A percentile compares a stretch with the other conserved stretches of the same genome.
These are phyloP conservation scores for Colletotrichum navitas DNA, from an alignment of 2,329 filamentous ascomycete species.

Conservation along the genomic window DNA sequence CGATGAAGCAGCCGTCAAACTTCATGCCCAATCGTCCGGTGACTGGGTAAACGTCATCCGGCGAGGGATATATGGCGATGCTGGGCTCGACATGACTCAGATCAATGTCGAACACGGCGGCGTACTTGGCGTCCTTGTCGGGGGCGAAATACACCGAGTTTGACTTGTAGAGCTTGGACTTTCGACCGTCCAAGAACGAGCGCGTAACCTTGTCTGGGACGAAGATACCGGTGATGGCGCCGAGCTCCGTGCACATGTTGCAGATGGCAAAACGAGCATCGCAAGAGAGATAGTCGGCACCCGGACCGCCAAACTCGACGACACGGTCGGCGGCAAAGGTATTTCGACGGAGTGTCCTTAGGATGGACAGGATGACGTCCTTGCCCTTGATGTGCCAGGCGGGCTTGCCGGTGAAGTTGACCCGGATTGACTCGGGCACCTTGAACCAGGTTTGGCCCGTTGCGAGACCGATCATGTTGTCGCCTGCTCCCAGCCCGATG, in stretches of 20 bases:
- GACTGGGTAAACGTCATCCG: neutral
- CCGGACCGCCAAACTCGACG: neutral
- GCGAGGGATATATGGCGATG: neutral
- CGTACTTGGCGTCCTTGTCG: neutral
- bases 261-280: neutral
- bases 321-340: neutral
- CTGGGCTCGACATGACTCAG: neutral
- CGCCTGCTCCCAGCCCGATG: conserved; percentile 51
- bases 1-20: conserved; percentile 59
- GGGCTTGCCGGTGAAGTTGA: conserved; percentile 54
- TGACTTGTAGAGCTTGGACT: neutral
- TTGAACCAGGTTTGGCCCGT: conserved; percentile 62
- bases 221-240: neutral
- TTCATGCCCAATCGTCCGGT: conserved; percentile 49
- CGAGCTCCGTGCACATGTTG: neutral
- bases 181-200: neutral
- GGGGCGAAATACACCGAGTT: neutral
- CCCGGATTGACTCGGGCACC: conserved; percentile 57
- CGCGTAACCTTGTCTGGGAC: neutral
- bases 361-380: neutral
- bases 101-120: neutral
- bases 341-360: neutral
- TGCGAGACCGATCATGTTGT: conserved; percentile 56
- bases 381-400: neutral
- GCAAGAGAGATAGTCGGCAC: conserved; percentile 44